Conservation (phyloP, 176 grass and related monocot species). For the Alloteropsis semialata region DNA sequence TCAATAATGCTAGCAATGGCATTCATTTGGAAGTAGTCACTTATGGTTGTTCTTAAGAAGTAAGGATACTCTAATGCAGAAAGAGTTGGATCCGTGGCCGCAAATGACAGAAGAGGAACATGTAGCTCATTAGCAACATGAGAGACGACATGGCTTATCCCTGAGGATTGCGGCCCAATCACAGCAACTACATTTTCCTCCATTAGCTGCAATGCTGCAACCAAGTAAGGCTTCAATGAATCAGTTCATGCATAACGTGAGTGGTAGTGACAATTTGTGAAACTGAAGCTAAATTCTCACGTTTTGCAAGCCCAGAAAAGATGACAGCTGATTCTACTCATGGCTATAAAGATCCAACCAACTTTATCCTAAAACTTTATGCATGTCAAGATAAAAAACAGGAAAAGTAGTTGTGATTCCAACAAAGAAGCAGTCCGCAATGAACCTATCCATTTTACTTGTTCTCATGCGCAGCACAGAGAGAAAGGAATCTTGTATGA, state of each 20-base stretch:
- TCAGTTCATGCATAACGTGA: conserved; percentile 25
- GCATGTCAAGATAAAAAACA: neutral
- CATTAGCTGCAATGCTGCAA: conserved; percentile 66
- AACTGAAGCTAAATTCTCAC: neutral
- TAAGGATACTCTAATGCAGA: conserved; percentile 73
- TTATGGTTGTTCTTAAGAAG: conserved; percentile 63
- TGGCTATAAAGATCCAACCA: conserved; percentile 2
- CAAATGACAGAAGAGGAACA: conserved; percentile 74
- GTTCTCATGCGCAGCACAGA: neutral
- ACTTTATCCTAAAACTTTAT: neutral
- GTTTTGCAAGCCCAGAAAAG: neutral
- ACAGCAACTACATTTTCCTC: conserved; percentile 66
- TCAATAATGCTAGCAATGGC: conserved; percentile 75
- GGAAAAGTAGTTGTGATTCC: conserved; percentile 10
- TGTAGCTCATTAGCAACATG: conserved; percentile 70
- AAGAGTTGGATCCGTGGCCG: conserved; percentile 72
- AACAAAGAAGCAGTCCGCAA: neutral
- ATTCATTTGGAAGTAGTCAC: conserved; percentile 84
- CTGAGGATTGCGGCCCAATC: conserved; percentile 79
- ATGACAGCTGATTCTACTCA: conserved; percentile 11
- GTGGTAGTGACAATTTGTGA: neutral
- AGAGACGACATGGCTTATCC: conserved; percentile 68
- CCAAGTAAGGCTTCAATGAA: conserved; percentile 34
- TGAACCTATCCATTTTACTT: conserved; percentile 13
- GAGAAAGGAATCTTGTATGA: conserved; percentile 15